Percentiles rank a stretch among this genome's conserved stretches.
These are phyloP conservation scores for Eucalyptus cloeziana DNA, from an alignment of 345 rosid genomes.

Conservation along the genomic window DNA sequence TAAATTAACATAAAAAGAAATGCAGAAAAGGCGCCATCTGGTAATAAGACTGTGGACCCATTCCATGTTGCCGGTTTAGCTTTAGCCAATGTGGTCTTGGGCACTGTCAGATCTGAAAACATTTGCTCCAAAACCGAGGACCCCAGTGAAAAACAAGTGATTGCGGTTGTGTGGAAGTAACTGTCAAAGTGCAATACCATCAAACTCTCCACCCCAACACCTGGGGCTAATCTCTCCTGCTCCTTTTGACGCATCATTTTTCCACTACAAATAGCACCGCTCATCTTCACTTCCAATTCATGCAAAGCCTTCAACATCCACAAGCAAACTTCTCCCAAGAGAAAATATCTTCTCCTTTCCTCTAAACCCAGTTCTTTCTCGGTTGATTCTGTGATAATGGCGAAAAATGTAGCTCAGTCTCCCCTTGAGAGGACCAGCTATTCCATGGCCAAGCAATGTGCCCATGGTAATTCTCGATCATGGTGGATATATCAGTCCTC, in stretches of 20 bases:
- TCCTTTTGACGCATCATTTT: not conserved
- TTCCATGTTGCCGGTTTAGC: not conserved
- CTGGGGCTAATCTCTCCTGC: not conserved
- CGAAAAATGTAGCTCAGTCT: slow-evolving; percentile 30
- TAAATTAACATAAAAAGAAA: not conserved
- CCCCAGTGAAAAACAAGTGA: not conserved
- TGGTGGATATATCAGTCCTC: not conserved
- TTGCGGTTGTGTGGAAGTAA: not conserved
- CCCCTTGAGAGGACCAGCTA: slow-evolving; percentile 29
- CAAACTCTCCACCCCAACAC: not conserved
- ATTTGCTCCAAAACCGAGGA: not conserved
- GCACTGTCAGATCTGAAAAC: not conserved
- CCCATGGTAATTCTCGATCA: slow-evolving; percentile 28
- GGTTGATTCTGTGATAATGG: not conserved
- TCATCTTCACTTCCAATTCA: not conserved
- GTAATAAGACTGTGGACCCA: not conserved
- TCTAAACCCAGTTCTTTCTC: not conserved
- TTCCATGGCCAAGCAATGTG: slow-evolving; percentile 55
- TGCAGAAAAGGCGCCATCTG: not conserved
- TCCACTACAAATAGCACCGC: not conserved
- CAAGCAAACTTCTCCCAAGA: not conserved
- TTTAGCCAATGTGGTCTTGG: not conserved
- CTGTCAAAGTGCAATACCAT: not conserved
- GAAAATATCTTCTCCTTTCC: not conserved
- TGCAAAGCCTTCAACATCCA: not conserved